These are phyloP conservation scores for Eragrostis nindensis DNA, from an alignment of 176 grass and related monocot species.

Conservation along the genomic window DNA sequence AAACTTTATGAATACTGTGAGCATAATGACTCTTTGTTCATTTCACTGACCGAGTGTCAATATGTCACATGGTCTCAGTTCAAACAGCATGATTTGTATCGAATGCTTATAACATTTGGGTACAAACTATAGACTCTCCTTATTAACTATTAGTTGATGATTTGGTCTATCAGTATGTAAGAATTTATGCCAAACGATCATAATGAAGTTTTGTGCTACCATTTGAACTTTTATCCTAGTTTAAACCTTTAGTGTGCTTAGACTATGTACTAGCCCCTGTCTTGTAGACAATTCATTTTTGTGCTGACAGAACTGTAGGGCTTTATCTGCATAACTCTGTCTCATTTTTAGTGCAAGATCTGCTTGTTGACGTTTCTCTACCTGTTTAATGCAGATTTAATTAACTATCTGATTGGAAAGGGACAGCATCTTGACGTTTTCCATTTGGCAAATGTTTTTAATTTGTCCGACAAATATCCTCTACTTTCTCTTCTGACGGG, in stretches of 20 bases:
- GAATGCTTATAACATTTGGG: neutral
- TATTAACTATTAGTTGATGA: conserved; percentile 5
- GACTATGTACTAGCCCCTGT: neutral
- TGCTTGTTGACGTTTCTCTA: conserved; percentile 18
- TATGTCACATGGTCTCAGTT: neutral
- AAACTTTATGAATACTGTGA: neutral
- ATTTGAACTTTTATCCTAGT: neutral
- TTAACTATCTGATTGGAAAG: conserved; percentile 55
- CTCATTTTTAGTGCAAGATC: conserved; percentile 1
- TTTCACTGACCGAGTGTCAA: neutral
- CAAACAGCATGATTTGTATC: neutral
- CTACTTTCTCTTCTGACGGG: conserved; percentile 42
- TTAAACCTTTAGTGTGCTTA: neutral
- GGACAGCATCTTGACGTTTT: conserved; percentile 31
- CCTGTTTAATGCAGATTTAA: conserved; percentile 52
- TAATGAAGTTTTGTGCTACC: neutral
- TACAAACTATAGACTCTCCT: neutral
- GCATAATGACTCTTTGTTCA: conserved; percentile 6
- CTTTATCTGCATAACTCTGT: neutral
- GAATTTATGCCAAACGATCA: neutral
- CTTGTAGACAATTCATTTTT: neutral
- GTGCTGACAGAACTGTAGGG: neutral
- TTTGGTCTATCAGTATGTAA: neutral
- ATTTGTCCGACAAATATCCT: conserved; percentile 51
- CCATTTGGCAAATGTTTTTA: conserved; percentile 35